A percentile compares a stretch with the other conserved stretches of the same genome.
phyloP scores from a whole-genome alignment of 345 rosid genomes.

The Euphorbia lathyris region DNA sequence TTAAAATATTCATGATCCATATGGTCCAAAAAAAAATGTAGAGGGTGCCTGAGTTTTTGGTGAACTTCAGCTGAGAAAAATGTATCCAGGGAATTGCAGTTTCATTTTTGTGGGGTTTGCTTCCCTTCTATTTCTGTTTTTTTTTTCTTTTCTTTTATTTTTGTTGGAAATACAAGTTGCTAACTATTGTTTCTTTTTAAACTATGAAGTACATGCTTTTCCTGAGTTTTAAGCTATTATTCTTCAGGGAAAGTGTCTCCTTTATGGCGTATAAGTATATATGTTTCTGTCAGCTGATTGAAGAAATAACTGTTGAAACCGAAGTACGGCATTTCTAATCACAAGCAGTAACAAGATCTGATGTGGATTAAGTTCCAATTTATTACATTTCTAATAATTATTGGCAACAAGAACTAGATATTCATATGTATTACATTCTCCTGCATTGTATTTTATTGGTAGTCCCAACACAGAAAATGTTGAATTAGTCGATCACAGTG shows the following conservation, averaged over 20 bases:
- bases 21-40: background rate
- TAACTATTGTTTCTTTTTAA: background rate
- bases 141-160: background rate
- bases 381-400: background rate
- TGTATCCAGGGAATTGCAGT: background rate
- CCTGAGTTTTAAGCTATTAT: background rate
- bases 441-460: background rate
- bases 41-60: background rate
- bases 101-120: background rate
- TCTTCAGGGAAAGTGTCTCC: background rate
- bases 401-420: too few species aligned
- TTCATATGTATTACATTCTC: background rate
- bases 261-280: background rate
- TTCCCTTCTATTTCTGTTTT: background rate
- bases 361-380: background rate
- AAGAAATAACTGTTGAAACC: background rate
- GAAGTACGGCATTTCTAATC: background rate
- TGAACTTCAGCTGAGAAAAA: background rate
- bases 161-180: background rate
- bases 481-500: background rate
- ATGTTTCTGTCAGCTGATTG: background rate
- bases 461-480: background rate
- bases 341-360: background rate
- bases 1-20: background rate
- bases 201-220: background rate